Evolutionary conservation across 1,284 basidiomycete species (phyloP), one percentile per base, ranked within the genome.

Genomic region (Pascua sp.): DNA sequence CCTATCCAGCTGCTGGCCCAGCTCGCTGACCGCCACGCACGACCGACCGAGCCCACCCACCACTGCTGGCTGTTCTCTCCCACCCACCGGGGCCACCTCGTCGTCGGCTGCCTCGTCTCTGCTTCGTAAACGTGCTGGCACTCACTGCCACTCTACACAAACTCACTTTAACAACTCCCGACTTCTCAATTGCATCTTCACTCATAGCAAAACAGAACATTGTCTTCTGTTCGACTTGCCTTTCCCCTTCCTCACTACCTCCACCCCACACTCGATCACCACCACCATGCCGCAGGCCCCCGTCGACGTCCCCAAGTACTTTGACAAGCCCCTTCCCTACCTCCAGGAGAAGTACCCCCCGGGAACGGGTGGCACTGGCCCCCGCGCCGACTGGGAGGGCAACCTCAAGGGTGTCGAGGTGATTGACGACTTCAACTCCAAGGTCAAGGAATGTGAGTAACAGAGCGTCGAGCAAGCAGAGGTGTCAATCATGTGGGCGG

Each of bases 251-350:
- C 39, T 39, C 44, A n/a, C 38, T 40, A 36, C 38, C 50, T 7
- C 42, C 41, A n/a, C 40, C 43, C 42, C 32, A 49, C 40, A 15
- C 47, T 40, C 42, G 38, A 36, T 17, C 38, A 55, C 41, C 17
- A 57, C 42, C 50, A 67, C 44, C 37, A 79, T 79, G 77, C 77
- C 77, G 45, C 77, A 79, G 63, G 75, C 77, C 38, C 65, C 74
- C 8, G 60, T 79, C 60, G 64, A 73, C 49, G 63, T 79, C 51
- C 59, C 66, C 46, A 71, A 75, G 55, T 79, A 77, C 67, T 65
- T 78, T 56, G 48, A 64, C 42, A 63, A 65, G 24, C 64, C 64
- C 42, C 70, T 74, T 39, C 75, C 68, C 37, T 59, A 56, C 41
- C 60, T 73, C 55, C 56, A 61, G 51, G 77, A 76, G 60, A 67